Evolutionary conservation across 257 asterid genomes (phyloP), one percentile per base, ranked within the genome.

Genomic region (Striga asiatica): DNA sequence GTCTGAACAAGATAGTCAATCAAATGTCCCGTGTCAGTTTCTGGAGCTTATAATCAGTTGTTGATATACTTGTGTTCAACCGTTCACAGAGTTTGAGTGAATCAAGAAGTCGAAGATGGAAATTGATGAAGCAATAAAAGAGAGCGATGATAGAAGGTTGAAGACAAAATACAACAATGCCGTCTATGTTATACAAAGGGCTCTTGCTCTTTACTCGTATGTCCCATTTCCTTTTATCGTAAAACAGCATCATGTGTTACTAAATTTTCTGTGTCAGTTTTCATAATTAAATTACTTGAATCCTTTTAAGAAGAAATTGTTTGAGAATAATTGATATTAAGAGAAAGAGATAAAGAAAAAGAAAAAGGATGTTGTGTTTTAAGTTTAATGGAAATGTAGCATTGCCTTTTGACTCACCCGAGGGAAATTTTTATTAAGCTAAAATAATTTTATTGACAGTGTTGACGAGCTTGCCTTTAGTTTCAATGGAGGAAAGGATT

Each of bases 401-500:
- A n/a, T n/a, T n/a, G n/a, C n/a, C n/a, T n/a, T n/a, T n/a, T n/a
- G n/a, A n/a, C n/a, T n/a, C n/a, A n/a, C n/a, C n/a, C n/a, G n/a
- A n/a, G n/a, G n/a, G n/a, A n/a, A n/a, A n/a, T n/a, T n/a, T n/a
- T n/a, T n/a, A n/a, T n/a, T n/a, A n/a, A n/a, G n/a, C n/a, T n/a
- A n/a, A n/a, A 59, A 23, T 49, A 12, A 25, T 63, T 62, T 19
- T 52, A 50, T 61, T 45, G 39, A 41, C 93, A 91, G 98, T 59
- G 64, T 87, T 52, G 88, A 84, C 73, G 97, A 82, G 76, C 79
- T 91, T 54, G 98, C 95, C 16, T 73, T 91, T 58, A 91, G 98
- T 85, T 91, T 91, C 72, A 91, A 91, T 52, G 98, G 97, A 45
- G 98, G 98, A 73, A 91, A 91, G 68, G 97, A 87, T 76, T 91